Evolutionary conservation across 176 grass and related monocot species (phyloP).

Genomic region (Tuctoria greenei): DNA sequence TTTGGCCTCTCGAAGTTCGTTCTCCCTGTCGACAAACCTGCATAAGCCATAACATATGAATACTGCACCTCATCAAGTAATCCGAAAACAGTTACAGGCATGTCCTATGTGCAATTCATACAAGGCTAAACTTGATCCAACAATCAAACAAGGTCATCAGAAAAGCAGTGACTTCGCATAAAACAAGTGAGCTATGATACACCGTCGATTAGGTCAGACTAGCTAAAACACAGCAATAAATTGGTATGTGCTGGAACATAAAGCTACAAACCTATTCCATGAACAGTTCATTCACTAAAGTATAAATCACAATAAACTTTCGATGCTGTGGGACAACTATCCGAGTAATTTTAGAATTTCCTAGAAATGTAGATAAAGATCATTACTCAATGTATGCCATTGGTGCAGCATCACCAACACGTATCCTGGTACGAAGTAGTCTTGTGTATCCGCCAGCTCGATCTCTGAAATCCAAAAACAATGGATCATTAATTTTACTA

Average conservation of each 20-base stretch:
- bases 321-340: neutral
- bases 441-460: constrained; percentile 86
- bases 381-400: constrained; percentile 96
- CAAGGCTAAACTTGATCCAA: neutral
- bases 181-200: neutral
- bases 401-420: constrained; percentile 81
- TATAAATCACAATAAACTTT: neutral
- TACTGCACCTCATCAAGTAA: neutral
- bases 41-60: neutral
- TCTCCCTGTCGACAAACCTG: constrained; percentile 93
- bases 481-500: neutral
- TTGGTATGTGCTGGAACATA: neutral
- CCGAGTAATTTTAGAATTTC: neutral
- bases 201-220: neutral
- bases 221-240: neutral
- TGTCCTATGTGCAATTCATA: neutral
- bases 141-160: neutral
- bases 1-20: constrained; percentile 86
- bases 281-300: neutral
- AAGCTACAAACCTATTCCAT: neutral
- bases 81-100: neutral
- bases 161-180: neutral
- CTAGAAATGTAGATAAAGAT: constrained; percentile 29
- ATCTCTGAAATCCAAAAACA: constrained; percentile 43
- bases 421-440: constrained; percentile 73